phyloP scores from a whole-genome alignment of 495 filamentous ascomycete genomes.

The Baudoinia panamericana region DNA sequence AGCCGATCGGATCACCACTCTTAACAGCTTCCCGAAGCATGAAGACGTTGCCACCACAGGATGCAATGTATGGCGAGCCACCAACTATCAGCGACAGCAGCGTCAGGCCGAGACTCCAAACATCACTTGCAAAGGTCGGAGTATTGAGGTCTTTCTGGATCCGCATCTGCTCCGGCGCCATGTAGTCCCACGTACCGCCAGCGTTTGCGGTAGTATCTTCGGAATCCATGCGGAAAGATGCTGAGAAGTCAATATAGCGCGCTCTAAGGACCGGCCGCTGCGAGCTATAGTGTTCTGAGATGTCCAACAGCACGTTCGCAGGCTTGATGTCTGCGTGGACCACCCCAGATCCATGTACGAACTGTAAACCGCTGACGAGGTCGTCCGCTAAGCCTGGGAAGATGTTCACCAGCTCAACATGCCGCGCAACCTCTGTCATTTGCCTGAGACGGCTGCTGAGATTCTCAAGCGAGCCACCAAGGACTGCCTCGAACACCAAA shows the following conservation, averaged over 20 bases:
- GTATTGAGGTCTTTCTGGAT: constrained; percentile 21
- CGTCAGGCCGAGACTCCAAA: constrained; percentile 45
- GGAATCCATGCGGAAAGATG: constrained; percentile 32
- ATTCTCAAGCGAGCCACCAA: constrained; percentile 31
- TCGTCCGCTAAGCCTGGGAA: constrained; percentile 34
- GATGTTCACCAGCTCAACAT: constrained; percentile 13
- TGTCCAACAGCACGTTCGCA: constrained; percentile 38
- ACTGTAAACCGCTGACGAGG: constrained; percentile 39
- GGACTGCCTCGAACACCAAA: constrained; percentile 41
- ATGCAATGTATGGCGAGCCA: constrained; percentile 38
- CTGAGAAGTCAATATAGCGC: constrained; percentile 48
- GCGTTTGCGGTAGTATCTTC: constrained; percentile 20
- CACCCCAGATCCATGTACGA: constrained; percentile 37
- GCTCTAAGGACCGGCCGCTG: constrained; percentile 31
- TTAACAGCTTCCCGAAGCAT: constrained; percentile 19
- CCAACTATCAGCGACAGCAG: constrained; percentile 44
- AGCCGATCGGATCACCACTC: constrained; percentile 17
- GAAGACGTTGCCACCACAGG: constrained; percentile 25
- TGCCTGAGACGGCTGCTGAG: constrained; percentile 11
- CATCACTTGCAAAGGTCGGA: constrained; percentile 34
- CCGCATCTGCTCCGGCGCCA: constrained; percentile 37
- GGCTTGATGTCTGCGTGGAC: constrained; percentile 49
- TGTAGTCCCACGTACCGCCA: constrained; percentile 45
- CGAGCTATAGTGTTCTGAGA: constrained; percentile 14
- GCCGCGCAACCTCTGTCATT: constrained; percentile 19